phyloP scores from a whole-genome alignment of 2,329 filamentous ascomycete species.

The Aspergillus bombycis region DNA sequence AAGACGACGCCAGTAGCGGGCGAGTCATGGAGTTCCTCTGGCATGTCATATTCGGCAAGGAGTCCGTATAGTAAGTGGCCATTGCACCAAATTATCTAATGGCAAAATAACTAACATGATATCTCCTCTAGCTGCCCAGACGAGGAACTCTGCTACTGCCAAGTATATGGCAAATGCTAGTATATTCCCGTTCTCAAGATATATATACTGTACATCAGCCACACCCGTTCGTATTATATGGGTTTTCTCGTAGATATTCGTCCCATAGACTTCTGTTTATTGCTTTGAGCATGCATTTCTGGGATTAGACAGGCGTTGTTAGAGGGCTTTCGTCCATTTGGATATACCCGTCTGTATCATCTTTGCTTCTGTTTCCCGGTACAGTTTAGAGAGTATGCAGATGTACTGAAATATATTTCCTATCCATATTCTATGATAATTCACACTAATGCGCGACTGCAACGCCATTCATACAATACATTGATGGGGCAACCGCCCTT shows the following conservation, averaged over 20 bases:
- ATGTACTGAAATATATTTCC: background rate
- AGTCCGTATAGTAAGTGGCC: conserved; percentile 43
- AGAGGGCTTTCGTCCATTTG: background rate
- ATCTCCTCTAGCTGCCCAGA: conserved; percentile 34
- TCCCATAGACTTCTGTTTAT: background rate
- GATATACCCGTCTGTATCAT: background rate
- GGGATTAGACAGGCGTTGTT: background rate
- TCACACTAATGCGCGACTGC: background rate
- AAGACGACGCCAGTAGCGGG: conserved; percentile 60
- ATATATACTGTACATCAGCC: background rate
- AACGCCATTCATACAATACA: too few species aligned
- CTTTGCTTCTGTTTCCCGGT: background rate
- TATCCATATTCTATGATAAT: too few species aligned
- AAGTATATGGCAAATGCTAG: conserved; percentile 41
- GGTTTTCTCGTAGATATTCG: background rate
- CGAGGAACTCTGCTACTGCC: conserved; percentile 39
- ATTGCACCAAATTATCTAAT: background rate
- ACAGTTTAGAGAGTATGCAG: background rate
- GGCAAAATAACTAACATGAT: conserved; percentile 15
- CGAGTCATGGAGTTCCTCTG: conserved; percentile 67
- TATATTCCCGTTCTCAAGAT: background rate
- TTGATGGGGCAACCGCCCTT: too few species aligned
- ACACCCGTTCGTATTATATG: background rate
- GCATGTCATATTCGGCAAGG: conserved; percentile 59
- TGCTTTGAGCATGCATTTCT: background rate